Evolutionary conservation across 345 rosid species (phyloP), one percentile per base, ranked within the genome.

Genomic region (Citrus glauca): DNA sequence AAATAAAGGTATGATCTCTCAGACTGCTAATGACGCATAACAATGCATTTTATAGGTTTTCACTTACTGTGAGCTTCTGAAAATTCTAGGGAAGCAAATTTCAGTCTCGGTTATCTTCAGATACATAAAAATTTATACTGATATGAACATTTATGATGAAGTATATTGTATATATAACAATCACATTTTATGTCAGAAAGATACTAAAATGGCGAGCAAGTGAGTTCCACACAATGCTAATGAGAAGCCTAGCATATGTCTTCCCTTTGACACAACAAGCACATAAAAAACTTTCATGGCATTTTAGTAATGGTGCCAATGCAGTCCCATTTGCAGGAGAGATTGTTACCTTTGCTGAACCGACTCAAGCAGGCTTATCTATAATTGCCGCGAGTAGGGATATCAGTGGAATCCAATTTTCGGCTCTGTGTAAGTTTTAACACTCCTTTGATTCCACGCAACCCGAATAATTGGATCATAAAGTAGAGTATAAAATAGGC

Each of bases 201-300:
- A 40, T 40, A 40, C 45, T 9, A 9, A 6, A 35, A 27, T 17
- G 65, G 40, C 8, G 38, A 68, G 56, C 13, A 25, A 35, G 28
- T 35, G 38, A 6, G 24, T 22, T 16, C 19, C 28, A 32, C 2
- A 28, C 14, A 17, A 25, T 9, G 67, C 28, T 7, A 48, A 1
- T 32, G 70, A 28, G 22, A 19, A 45, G 70, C 45, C 8, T 27
- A 45, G 11, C 10, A 24, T 2, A 45, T 25, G 16, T 17, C 25
- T 24, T 56, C 42, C 69, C n/a, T 55, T 55, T 0, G 76, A 75
- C 50, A 2, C 8, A 75, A 50, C 71, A 20, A 28, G 69, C 10
- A 2, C 71, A 57, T 66, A 40, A 50, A 77, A 81, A 2, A 60
- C 75, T 73, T 72, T 60, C 77, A 68, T 68, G 56, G 72, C 81